Base-by-base conservation (phyloP, 768 basidiomycete genomes). In the Tulasnella sp. region DNA sequence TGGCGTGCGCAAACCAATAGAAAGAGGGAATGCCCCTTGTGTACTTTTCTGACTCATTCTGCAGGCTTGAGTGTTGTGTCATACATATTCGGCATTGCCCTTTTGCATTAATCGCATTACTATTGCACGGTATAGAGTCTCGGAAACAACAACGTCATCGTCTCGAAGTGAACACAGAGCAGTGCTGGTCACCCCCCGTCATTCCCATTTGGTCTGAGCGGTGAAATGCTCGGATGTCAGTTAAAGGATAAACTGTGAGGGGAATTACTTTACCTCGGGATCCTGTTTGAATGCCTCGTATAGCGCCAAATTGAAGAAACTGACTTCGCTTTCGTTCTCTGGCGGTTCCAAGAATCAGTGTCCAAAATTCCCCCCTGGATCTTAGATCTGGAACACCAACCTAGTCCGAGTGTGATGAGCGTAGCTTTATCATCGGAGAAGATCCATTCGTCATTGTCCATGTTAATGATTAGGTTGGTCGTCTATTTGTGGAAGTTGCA, bases 281-380 rank as follows among this genome's bases (percentile, higher is more conserved):
- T 95, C 77, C 48, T 75, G 64, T 71, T 88, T 88, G 80, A 92
- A 99, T 30, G 72, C 73, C 29, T 89, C 82, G 66, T 98, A 98
- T 17, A 80, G 73, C 45, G 78, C 76, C 27, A 79, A 75, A 66
- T 85, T 85, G 75, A 98, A 98, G 72, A 95, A 86, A 69, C 89
- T 93, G 63, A 94, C 78, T 73, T 99, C 95, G 0, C 88, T 88
- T 71, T 99, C 95, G 68, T 98, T 95, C 71, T 96, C 95, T 97
- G 73, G 9, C 41, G 19, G 29, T 2, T 9, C 19, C 13, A 1
- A 19, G 51, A 26, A 38, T 5, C 34, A 15, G 7, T 7, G 34
- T 38, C 34, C 5, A 38, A 7, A 17, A 3, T 26, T 42, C 17
- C 9, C 43, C 17, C 21, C 19, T 41, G 9, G 41, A 24, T 17